Evolutionary conservation across 768 basidiomycete species (phyloP).

Genomic region (Lactarius hatsudake): DNA sequence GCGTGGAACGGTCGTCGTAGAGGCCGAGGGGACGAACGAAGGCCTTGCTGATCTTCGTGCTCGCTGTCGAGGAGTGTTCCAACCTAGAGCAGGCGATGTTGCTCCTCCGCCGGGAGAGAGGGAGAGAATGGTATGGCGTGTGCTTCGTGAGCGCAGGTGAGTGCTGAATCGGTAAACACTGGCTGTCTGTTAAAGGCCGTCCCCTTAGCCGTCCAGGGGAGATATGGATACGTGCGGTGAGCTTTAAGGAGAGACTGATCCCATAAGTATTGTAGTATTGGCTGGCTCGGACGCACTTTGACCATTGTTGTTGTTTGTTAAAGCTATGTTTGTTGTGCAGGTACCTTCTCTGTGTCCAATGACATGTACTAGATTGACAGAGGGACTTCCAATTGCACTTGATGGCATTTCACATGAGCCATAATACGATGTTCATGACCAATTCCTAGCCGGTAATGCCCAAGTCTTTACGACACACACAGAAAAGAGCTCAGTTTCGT

Average conservation of each 20-base stretch:
- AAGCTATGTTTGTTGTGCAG: neutral
- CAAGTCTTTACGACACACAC: neutral
- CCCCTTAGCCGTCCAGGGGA: conserved; percentile 62
- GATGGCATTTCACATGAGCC: neutral
- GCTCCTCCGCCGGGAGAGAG: conserved; percentile 45
- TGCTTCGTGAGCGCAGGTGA: conserved; percentile 78
- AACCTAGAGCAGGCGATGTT: conserved; percentile 49
- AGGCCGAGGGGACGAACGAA: conserved; percentile 87
- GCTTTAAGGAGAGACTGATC: conserved; percentile 60
- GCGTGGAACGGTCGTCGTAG: conserved; percentile 80
- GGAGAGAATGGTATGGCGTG: conserved; percentile 57
- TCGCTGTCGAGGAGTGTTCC: conserved; percentile 69
- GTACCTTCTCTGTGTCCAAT: neutral
- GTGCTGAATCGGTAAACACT: conserved; percentile 27
- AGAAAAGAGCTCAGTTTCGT: neutral
- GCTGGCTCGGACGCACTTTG: conserved; percentile 30
- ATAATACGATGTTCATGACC: neutral
- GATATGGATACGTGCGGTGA: conserved; percentile 67
- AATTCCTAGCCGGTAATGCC: neutral
- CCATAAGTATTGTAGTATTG: conserved; percentile 22
- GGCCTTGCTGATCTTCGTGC: conserved; percentile 73
- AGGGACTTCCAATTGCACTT: neutral
- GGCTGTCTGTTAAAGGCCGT: conserved; percentile 5
- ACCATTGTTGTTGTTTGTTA: conserved; percentile 6
- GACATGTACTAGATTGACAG: neutral